Evolutionary conservation across 208 protist species (phyloP), one percentile per base, ranked within the genome.

Genomic region (Wallacemonas sp.): DNA sequence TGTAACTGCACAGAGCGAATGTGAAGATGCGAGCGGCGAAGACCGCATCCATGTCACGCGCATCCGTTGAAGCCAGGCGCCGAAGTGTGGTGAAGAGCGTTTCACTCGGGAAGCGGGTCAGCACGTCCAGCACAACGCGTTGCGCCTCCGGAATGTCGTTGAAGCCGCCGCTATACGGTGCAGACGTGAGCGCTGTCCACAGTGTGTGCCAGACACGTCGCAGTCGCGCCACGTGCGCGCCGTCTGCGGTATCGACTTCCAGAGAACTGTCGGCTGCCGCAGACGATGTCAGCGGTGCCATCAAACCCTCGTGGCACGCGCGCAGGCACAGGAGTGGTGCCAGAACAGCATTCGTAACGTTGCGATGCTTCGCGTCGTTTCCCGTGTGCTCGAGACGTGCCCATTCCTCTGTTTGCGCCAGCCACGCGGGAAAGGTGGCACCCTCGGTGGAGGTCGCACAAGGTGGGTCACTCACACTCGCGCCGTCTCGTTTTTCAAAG

Each of bases 281-380:
- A 36, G 10, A 6, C 22, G 15, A 4, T 24, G 32, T 34, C 19
- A 17, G 8, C 22, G 34, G 55, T 45, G 22, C 8, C 29, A 79
- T 66, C 22, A 30, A 13, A 29, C 17, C 22, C 0, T 59, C 39
- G n/a, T 62, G 61, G 44, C 79, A 89, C 21, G 73, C 75, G 21
- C 82, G 62, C 32, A 92, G 38, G 30, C 71, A 85, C n/a, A 89
- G 32, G 19, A 92, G 65, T n/a, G 85, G 85, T 2, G 83, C 70
- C 22, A 88, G 39, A 2, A 60, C 62, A 26, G 62, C 60, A 61
- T 83, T 83, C 19, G 50, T 57, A 4, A 27, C n/a, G 13, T 3
- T 8, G n/a, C 50, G 50, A 19, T 19, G 50, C 6, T 38, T 26
- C 15, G 50, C 50, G 13, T 38, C 30, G 30, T 22, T n/a, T n/a